These are phyloP conservation scores for Bolboschoenoplectus hybrid DNA, from an alignment of 202 grass and related monocot genomes.

Conservation along the genomic window DNA sequence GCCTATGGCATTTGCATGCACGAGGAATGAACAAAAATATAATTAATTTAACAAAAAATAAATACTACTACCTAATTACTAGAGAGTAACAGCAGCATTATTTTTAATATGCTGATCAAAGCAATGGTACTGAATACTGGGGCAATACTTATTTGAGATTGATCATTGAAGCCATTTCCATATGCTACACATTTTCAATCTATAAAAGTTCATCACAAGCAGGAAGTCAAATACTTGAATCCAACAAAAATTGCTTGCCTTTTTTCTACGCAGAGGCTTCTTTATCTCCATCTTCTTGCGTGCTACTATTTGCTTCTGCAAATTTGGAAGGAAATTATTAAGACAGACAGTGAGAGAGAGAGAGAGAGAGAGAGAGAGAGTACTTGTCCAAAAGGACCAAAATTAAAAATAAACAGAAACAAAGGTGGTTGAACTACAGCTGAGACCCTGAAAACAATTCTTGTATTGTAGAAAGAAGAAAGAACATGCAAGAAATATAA, in stretches of 20 bases:
- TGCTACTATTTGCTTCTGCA: conserved; percentile 56
- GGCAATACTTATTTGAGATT: neutral
- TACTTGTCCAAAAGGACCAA: neutral
- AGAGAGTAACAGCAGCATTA: neutral
- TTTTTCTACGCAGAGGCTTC: conserved; percentile 57
- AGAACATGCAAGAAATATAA: neutral
- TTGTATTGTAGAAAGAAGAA: neutral
- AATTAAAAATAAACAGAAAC: neutral
- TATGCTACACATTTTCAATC: neutral
- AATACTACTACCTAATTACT: neutral
- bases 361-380: neutral
- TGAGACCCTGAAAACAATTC: conserved; percentile 5
- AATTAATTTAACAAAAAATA: neutral
- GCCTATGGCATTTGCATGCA: conserved; percentile 54
- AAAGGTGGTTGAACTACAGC: neutral
- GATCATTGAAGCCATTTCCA: neutral
- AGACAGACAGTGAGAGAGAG: neutral
- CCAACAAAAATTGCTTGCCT: conserved; percentile 48
- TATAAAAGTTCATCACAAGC: neutral
- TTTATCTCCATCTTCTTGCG: conserved; percentile 62
- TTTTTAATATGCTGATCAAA: neutral
- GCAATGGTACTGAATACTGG: neutral
- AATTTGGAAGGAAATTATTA: conserved; percentile 29
- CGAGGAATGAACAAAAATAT: neutral
- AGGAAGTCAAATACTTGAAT: conserved; percentile 17